Evolutionary conservation across 352 stramenopile species (phyloP).

Genomic region (Globisporangium paddicum): DNA sequence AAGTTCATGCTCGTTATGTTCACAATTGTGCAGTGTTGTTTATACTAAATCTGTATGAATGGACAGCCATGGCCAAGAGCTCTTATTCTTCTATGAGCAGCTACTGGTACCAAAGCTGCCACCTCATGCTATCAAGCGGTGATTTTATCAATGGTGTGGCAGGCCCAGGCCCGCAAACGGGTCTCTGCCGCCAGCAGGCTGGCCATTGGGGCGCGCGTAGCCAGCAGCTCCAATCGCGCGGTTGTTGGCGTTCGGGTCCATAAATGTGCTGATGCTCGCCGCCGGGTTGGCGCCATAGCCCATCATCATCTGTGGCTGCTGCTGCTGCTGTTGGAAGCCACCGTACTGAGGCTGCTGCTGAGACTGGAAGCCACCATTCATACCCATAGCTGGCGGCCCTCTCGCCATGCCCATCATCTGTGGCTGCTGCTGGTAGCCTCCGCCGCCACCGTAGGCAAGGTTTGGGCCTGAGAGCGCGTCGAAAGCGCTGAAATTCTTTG

Average conservation of each 20-base stretch:
- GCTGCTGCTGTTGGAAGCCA: constrained; percentile 6
- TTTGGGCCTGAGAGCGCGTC: constrained; percentile 38
- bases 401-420: constrained; percentile 26
- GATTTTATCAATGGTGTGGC: constrained; percentile 40
- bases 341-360: constrained; percentile 18
- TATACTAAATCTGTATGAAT: neutral
- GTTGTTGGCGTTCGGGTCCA: constrained; percentile 24
- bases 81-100: too few species aligned
- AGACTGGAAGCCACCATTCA: constrained; percentile 20
- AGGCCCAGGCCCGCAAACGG: constrained; percentile 76
- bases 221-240: constrained; percentile 1
- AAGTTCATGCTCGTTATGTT: constrained; percentile 7
- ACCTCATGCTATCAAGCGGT: neutral
- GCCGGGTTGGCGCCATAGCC: constrained; percentile 15
- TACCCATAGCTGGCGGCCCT: constrained; percentile 19
- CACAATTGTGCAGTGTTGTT: neutral
- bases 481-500: constrained; percentile 59
- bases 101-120: too few species aligned
- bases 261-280: constrained; percentile 43
- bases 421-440: constrained; percentile 23
- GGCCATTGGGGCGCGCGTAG: constrained; percentile 4
- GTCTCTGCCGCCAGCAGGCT: constrained; percentile 32
- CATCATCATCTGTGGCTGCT: constrained; percentile 30
- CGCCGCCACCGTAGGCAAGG: constrained; percentile 14
- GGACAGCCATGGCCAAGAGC: neutral